Conservation (phyloP, 1,284 basidiomycete genomes). For the Flammula alnicola region DNA sequence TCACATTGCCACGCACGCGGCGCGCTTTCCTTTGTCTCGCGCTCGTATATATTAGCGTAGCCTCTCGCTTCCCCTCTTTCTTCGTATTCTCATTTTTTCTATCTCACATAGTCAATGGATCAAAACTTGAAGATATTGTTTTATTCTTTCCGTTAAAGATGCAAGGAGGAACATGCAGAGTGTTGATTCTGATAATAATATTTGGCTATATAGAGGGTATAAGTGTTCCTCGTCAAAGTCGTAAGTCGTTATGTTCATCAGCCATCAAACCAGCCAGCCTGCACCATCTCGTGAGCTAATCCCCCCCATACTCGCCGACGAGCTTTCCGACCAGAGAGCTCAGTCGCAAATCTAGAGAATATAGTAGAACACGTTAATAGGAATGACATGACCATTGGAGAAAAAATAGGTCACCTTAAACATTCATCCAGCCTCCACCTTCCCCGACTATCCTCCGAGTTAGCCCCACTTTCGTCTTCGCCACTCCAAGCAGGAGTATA, state of each 20-base stretch:
- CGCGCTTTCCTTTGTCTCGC: too few species aligned
- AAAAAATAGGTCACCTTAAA: constrained; percentile 51
- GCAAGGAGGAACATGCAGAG: too few species aligned
- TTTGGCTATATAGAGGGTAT: too few species aligned
- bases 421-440: constrained; percentile 80
- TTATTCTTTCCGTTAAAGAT: too few species aligned
- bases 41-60: too few species aligned
- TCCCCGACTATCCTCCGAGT: constrained; percentile 47
- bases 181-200: too few species aligned
- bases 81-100: too few species aligned
- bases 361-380: background rate
- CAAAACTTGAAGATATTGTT: too few species aligned
- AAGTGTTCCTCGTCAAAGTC: background rate
- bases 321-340: constrained; percentile 74
- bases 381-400: constrained; percentile 1
- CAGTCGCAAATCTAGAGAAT: constrained; percentile 68
- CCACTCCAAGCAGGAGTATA: constrained; percentile 63
- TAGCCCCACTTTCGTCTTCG: constrained; percentile 36
- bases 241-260: background rate
- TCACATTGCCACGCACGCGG: too few species aligned
- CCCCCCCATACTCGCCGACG: constrained; percentile 59
- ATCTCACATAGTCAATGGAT: too few species aligned
- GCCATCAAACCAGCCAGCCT: constrained; percentile 70
- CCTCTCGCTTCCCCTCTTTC: too few species aligned
- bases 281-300: constrained; percentile 71